Percentiles rank a stretch among this genome's conserved stretches.
These are phyloP conservation scores for Neohortaea acidophila DNA, from an alignment of 495 filamentous ascomycete genomes.

Conservation along the genomic window DNA sequence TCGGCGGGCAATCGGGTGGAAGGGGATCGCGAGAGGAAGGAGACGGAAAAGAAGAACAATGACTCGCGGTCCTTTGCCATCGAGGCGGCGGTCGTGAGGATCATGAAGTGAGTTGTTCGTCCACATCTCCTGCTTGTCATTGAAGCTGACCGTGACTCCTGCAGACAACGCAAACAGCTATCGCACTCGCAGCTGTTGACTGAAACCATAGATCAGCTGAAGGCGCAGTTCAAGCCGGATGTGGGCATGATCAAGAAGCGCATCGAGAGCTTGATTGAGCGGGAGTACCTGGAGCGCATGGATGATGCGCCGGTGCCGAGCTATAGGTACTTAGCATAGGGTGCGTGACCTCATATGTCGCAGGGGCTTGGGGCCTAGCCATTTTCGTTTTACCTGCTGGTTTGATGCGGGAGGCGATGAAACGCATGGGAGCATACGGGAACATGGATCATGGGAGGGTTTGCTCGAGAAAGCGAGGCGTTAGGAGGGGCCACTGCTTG, in stretches of 20 bases:
- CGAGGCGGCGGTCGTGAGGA: conserved; percentile 81
- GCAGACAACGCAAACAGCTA: conserved; percentile 77
- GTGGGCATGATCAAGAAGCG: conserved; percentile 80
- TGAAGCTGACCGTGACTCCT: conserved; percentile 11
- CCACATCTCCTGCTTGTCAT: conserved; percentile 1
- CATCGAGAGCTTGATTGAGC: conserved; percentile 82
- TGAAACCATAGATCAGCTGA: conserved; percentile 71
- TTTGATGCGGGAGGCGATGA: too few relatives aligned
- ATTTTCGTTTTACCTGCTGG: too few relatives aligned
- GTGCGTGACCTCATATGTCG: not conserved
- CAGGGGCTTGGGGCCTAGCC: too few relatives aligned
- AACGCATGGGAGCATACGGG: not conserved
- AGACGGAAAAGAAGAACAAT: conserved; percentile 78
- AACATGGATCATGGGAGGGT: not conserved
- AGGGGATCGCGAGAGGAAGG: conserved; percentile 61
- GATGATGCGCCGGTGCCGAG: conserved; percentile 50
- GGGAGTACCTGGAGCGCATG: conserved; percentile 86
- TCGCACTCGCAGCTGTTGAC: conserved; percentile 64
- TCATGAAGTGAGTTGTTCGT: conserved; percentile 71
- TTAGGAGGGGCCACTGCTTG: not conserved
- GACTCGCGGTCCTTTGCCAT: conserved; percentile 61
- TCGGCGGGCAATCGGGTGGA: conserved; percentile 63
- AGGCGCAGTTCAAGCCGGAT: conserved; percentile 72
- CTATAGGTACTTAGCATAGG: conserved; percentile 63
- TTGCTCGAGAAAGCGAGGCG: not conserved